A percentile compares a stretch with the other conserved stretches of the same genome.
Conservation (phyloP, 2,329 filamentous ascomycete genomes). For the Neonectria faginata region DNA sequence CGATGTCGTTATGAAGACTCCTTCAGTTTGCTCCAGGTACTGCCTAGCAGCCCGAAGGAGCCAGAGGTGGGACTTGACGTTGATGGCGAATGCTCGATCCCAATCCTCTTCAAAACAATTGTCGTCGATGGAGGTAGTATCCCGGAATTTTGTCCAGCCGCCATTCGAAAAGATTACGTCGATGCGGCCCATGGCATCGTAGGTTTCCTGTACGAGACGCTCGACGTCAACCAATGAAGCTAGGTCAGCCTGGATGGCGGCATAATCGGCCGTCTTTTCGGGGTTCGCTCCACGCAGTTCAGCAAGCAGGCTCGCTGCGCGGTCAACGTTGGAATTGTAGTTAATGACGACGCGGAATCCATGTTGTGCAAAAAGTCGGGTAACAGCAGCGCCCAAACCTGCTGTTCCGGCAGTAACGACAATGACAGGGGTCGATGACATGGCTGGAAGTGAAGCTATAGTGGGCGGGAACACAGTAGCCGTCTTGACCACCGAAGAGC, state of each 20-base stretch:
- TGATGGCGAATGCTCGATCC: slow-evolving; percentile 70
- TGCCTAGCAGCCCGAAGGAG: slow-evolving; percentile 66
- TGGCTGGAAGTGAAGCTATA: background rate
- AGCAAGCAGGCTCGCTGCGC: slow-evolving; percentile 68
- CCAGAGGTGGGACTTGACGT: slow-evolving; percentile 72
- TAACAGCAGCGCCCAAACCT: slow-evolving; percentile 77
- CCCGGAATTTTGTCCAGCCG: slow-evolving; percentile 62
- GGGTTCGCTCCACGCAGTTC: slow-evolving; percentile 60
- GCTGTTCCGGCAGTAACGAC: slow-evolving; percentile 67
- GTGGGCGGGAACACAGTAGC: background rate
- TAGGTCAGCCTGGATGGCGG: slow-evolving; percentile 72
- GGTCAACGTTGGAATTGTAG: slow-evolving; percentile 71
- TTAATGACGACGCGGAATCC: slow-evolving; percentile 80
- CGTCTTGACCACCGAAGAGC: background rate
- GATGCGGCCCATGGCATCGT: slow-evolving; percentile 70
- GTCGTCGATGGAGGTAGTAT: slow-evolving; percentile 62
- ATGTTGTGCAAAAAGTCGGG: slow-evolving; percentile 73
- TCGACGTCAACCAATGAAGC: slow-evolving; percentile 69
- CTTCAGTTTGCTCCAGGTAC: slow-evolving; percentile 67
- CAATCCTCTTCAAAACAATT: slow-evolving; percentile 68
- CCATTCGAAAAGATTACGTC: slow-evolving; percentile 84
- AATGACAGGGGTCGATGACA: slow-evolving; percentile 44
- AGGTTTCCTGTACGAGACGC: slow-evolving; percentile 68
- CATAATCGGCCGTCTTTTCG: slow-evolving; percentile 47
- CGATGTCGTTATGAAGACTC: slow-evolving; percentile 73